phyloP scores from a whole-genome alignment of 23 red algal species.

The Cyanidiococcus yangmingshanensis region DNA sequence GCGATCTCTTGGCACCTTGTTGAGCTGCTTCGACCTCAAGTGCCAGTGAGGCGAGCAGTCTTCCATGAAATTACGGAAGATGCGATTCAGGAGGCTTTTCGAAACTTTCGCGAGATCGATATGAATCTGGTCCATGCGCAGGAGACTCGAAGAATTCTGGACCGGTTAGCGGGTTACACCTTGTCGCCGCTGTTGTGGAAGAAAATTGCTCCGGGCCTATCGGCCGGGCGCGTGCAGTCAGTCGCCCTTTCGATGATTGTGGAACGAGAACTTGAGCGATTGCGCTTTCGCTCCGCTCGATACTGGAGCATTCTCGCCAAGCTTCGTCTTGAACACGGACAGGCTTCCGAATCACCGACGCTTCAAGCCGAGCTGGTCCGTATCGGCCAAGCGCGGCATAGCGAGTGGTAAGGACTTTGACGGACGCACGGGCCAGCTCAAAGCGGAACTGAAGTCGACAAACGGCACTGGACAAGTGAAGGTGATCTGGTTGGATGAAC shows the following conservation, averaged over 20 bases:
- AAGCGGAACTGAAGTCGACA: constrained; percentile 10
- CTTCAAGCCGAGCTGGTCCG: constrained; percentile 8
- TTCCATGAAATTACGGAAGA: constrained; percentile 94
- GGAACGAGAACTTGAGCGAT: constrained; percentile 50
- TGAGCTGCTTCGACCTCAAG: constrained; percentile 66
- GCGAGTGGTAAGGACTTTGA: constrained; percentile 88
- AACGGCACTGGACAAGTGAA: constrained; percentile 5
- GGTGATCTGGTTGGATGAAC: constrained; percentile 26
- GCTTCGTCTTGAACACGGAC: neutral
- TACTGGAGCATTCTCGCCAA: constrained; percentile 45
- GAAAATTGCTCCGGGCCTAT: constrained; percentile 67
- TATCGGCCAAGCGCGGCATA: constrained; percentile 32
- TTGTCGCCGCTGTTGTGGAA: constrained; percentile 98
- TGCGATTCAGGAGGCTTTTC: constrained; percentile 53
- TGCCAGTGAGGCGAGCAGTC: constrained; percentile 75
- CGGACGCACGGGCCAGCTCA: constrained; percentile 40
- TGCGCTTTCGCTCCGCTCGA: constrained; percentile 36
- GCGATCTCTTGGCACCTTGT: constrained; percentile 96
- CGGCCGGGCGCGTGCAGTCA: constrained; percentile 87
- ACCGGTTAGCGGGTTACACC: constrained; percentile 83
- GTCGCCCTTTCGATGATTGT: constrained; percentile 87
- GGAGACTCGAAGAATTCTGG: constrained; percentile 79
- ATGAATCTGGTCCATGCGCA: constrained; percentile 83
- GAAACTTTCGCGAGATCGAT: constrained; percentile 58
- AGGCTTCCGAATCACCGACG: neutral